These are phyloP conservation scores for Citeromyces nyonsensis DNA, from an alignment of 805 yeast species.

Conservation along the genomic window DNA sequence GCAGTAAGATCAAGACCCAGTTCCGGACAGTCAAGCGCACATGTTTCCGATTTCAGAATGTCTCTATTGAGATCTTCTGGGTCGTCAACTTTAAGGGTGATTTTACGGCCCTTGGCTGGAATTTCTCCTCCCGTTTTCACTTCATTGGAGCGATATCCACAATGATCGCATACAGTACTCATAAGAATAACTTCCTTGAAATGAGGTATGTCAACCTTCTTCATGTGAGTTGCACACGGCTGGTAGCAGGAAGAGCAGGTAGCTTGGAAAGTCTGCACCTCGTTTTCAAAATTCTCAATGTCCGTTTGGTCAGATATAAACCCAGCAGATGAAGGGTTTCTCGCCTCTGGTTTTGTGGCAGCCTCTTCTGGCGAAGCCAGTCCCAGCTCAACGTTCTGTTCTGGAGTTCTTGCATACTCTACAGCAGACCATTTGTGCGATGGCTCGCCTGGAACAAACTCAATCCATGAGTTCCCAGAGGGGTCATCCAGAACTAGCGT, in stretches of 20 bases:
- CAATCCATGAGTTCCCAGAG: conserved; percentile 95
- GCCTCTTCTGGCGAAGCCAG: conserved; percentile 50
- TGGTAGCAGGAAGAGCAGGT: conserved; percentile 82
- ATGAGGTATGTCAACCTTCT: conserved; percentile 91
- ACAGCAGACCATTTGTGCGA: conserved; percentile 80
- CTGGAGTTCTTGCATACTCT: conserved; percentile 74
- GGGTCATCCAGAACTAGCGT: conserved; percentile 83
- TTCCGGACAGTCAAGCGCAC: conserved; percentile 78
- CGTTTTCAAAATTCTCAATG: conserved; percentile 74
- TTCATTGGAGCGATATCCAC: conserved; percentile 95
- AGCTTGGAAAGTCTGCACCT: conserved; percentile 86
- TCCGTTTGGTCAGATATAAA: conserved; percentile 60
- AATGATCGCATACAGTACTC: conserved; percentile 84
- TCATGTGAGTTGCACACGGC: conserved; percentile 89
- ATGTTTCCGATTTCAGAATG: conserved; percentile 86
- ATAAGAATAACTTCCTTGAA: conserved; percentile 93
- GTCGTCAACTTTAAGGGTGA: conserved; percentile 65
- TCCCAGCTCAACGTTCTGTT: conserved; percentile 78
- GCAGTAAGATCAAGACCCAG: conserved; percentile 80
- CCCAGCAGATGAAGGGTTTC: conserved; percentile 31
- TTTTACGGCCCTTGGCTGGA: conserved; percentile 69
- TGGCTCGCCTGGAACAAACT: conserved; percentile 74
- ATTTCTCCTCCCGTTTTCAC: conserved; percentile 97
- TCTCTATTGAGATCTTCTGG: conserved; percentile 91
- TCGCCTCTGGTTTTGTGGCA: conserved; percentile 5